Base-by-base conservation (phyloP, 805 yeast species). In the Lachancea fermentati region DNA sequence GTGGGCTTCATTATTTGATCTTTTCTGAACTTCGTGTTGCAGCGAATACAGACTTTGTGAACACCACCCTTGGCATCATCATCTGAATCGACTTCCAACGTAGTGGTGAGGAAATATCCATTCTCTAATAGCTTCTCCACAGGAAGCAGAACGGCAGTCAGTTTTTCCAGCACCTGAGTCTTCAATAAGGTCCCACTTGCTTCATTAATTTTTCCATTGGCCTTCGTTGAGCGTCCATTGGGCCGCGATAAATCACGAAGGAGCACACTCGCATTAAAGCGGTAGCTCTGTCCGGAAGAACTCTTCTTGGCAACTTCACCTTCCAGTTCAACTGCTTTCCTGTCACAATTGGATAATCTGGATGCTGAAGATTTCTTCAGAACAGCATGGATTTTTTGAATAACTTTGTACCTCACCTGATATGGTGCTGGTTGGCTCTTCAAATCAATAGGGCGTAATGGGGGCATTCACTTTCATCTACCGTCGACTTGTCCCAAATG, bases 201-300 rank as follows among this genome's bases (percentile, higher is more conserved):
- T 14, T 12, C 19, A 14, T 15, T 14, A 16, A 30, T 29, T 31
- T 37, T 25, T 32, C 30, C 34, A 12, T 25, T 35, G 30, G 30
- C 19, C 15, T 13, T 34, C 25, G 35, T 37, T 30, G 58, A 42
- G 37, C 58, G 51, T 15, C 65, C 65, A 30, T 58, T 58, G 24
- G 42, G 32, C 26, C 58, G 55, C 7, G 44, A 30, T 28, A 62
- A 32, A 47, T 61, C 63, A 19, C 65, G 51, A 4, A 61, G 43
- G 8, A 62, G 38, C 9, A 60, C 48, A 30, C 61, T 52, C 46
- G 58, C 51, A 36, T 55, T 57, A 36, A 61, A 60, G 28, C 54
- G 44, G 41, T 61, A 60, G 35, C 60, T 51, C 42, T 60, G 65
- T 3, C 49, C 36, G 3, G 59, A 50, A 7, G 45, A 35, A 33